phyloP scores from a whole-genome alignment of 305 asterid species.

The Rubia peregrina region DNA sequence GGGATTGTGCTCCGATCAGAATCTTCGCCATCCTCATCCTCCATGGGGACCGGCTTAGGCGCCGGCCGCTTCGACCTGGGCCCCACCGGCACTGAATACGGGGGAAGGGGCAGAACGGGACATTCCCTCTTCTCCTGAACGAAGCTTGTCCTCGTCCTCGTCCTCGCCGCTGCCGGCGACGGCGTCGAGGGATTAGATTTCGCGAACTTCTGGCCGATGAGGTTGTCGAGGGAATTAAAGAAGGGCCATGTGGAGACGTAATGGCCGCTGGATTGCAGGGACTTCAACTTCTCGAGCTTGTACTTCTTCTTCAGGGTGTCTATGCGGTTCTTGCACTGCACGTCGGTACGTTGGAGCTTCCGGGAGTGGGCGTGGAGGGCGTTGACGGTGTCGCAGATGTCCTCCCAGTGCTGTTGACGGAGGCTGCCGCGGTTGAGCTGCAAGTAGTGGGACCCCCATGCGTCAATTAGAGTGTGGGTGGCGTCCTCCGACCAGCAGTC shows the following conservation, averaged over 20 bases:
- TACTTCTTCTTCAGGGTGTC: constrained; percentile 86
- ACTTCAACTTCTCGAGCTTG: constrained; percentile 66
- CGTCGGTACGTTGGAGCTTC: constrained; percentile 67
- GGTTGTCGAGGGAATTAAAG: constrained; percentile 51
- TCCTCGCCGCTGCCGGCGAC: constrained; percentile 22
- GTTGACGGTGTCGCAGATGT: constrained; percentile 89
- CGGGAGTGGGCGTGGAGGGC: constrained; percentile 48
- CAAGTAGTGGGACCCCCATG: constrained; percentile 75
- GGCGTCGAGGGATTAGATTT: constrained; percentile 40
- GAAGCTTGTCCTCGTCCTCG: background rate
- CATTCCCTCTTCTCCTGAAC: constrained; percentile 15
- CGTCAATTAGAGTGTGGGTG: constrained; percentile 68
- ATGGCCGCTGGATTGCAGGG: constrained; percentile 45
- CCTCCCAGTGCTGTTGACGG: constrained; percentile 84
- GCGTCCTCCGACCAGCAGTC: constrained; percentile 94
- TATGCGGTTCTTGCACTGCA: constrained; percentile 91
- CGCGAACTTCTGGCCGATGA: constrained; percentile 50
- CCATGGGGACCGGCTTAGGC: background rate
- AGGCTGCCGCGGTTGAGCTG: constrained; percentile 82
- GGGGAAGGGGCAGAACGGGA: constrained; percentile 27
- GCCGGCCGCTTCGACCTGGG: constrained; percentile 66
- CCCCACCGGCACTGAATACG: constrained; percentile 66
- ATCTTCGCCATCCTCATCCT: constrained; percentile 14
- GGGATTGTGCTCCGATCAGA: constrained; percentile 20
- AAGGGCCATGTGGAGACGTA: constrained; percentile 67